Base-by-base conservation (phyloP, 371 early-diverging fungal genomes). In the Dichotomocladium elegans region DNA sequence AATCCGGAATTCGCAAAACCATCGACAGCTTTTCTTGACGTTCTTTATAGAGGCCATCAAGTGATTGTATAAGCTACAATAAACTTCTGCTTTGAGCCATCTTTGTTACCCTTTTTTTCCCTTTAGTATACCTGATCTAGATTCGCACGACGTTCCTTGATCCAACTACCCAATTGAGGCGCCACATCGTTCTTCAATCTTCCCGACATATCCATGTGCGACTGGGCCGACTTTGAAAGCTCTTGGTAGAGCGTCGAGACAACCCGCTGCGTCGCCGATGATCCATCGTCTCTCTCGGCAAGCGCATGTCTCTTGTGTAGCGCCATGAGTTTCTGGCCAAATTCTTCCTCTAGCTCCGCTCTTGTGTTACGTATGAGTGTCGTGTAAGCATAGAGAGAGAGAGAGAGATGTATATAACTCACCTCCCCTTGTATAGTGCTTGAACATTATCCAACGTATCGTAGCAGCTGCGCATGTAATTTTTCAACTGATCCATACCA, bases 181-280 rank as follows among this genome's bases (percentile, higher is more conserved):
- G 66, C 65, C 2, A 72, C 61, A 17, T 65, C 51, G 14, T 46
- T 10, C 12, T 57, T 40, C 8, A 76, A 30, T 9, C 66, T 56
- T 15, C 47, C 33, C 4, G 77, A 45, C 26, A 76, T 27, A 12
- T 68, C 68, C 7, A 70, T 51, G 35, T 70, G 77, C 3, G 70
- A 70, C 26, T 68, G 51, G 0, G 66, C 66, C 7, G 70, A 60
- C 9, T 64, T 55, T n/a, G 35, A 29, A 2, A 76, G 31, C 43
- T 76, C 73, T 21, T 35, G 37, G 14, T 60, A 46, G 8, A 76
- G 48, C 6, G 66, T 44, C 11, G 53, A 27, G 10, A 61, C 46
- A 1, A 41, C 53, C 12, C 35, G 26, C 7, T 15, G n/a, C 8
- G 41, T 6, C 6, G 63, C 64, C 11, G 41, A 30, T 5, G 27